Conservation (phyloP, 495 filamentous ascomycete species). For the Aspergillus ostianus region DNA sequence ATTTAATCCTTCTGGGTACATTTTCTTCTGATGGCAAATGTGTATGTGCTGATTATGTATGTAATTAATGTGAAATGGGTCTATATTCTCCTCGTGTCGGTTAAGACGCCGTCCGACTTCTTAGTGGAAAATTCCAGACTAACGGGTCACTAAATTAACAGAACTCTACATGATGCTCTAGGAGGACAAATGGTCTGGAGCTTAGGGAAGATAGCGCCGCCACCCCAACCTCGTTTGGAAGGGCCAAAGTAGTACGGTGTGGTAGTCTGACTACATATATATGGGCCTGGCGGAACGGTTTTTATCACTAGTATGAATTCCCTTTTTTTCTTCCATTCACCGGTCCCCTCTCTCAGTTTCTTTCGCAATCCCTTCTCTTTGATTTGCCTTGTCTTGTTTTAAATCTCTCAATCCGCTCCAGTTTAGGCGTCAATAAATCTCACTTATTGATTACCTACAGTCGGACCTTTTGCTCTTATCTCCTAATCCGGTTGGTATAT, state of each 20-base stretch:
- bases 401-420: slow-evolving; percentile 1
- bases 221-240: slow-evolving; percentile 21
- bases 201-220: slow-evolving; percentile 24
- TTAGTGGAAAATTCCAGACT: not conserved
- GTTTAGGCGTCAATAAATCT: not conserved
- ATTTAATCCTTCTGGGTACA: slow-evolving; percentile 5
- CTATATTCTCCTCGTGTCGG: not conserved
- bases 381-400: slow-evolving; percentile 1
- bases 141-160: slow-evolving; percentile 3
- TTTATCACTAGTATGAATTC: slow-evolving; percentile 6
- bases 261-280: slow-evolving; percentile 19
- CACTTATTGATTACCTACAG: not conserved
- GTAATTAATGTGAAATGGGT: not conserved
- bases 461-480: not conserved
- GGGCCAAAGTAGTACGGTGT: slow-evolving; percentile 18
- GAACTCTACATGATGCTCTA: slow-evolving; percentile 9
- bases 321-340: slow-evolving; percentile 9
- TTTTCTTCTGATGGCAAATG: too few species aligned
- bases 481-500: not conserved
- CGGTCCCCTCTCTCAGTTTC: not conserved
- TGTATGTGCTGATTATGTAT: not conserved
- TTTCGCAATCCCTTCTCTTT: not conserved
- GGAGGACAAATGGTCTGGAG: slow-evolving; percentile 13
- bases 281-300: slow-evolving; percentile 8
- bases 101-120: not conserved